These are phyloP conservation scores for Strobilomyces dryophilus DNA, from an alignment of 768 basidiomycete genomes.

Conservation along the genomic window DNA sequence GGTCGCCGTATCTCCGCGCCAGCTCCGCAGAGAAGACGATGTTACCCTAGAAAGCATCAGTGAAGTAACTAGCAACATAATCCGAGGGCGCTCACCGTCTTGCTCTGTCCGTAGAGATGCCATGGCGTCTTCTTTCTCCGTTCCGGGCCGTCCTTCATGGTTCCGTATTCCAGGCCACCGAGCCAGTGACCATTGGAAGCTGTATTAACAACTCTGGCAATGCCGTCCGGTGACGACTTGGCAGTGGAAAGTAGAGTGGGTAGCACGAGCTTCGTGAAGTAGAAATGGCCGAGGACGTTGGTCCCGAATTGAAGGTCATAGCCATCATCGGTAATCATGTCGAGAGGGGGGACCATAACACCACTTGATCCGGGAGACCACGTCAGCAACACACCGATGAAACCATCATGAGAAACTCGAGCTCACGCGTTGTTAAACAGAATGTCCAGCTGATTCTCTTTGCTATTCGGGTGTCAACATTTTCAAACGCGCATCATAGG, in stretches of 20 bases:
- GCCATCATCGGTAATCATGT: constrained; percentile 33
- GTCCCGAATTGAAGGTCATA: constrained; percentile 48
- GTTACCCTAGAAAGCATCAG: constrained; percentile 34
- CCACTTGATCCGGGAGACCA: constrained; percentile 18
- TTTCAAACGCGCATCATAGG: neutral
- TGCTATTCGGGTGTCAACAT: constrained; percentile 16
- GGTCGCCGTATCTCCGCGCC: constrained; percentile 36
- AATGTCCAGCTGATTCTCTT: constrained; percentile 43
- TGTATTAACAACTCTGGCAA: constrained; percentile 45
- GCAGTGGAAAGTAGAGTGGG: constrained; percentile 36
- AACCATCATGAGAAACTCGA: constrained; percentile 7
- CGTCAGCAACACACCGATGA: neutral
- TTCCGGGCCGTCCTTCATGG: constrained; percentile 30
- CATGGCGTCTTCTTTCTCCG: constrained; percentile 3
- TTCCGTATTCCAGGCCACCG: constrained; percentile 36
- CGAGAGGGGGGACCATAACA: constrained; percentile 27
- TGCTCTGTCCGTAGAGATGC: constrained; percentile 28
- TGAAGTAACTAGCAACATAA: neutral
- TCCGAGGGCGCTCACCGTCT: constrained; percentile 20
- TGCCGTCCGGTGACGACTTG: constrained; percentile 35
- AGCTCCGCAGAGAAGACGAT: constrained; percentile 42
- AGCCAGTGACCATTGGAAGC: constrained; percentile 39
- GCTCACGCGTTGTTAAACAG: constrained; percentile 50
- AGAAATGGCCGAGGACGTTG: constrained; percentile 38
- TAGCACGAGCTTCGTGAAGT: constrained; percentile 50